These are phyloP conservation scores for Hymenoscyphus albidus DNA, from an alignment of 2,329 filamentous ascomycete genomes.

Conservation along the genomic window DNA sequence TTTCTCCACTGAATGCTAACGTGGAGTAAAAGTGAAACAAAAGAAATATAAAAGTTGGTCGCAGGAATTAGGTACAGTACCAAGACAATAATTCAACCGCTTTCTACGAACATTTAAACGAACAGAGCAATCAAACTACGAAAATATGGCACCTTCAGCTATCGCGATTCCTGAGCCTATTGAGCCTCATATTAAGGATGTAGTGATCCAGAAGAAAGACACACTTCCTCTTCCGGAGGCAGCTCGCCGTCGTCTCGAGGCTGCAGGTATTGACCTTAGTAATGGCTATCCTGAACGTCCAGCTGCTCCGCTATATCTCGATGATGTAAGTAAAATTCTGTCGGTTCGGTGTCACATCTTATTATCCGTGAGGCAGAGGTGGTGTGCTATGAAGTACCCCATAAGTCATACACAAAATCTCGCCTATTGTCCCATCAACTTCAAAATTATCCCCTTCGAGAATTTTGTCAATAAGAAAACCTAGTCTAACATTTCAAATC, in stretches of 20 bases:
- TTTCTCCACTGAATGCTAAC: neutral
- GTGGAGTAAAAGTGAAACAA: slow-evolving; percentile 3
- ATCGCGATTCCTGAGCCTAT: slow-evolving; percentile 46
- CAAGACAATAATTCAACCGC: neutral
- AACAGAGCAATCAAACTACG: neutral
- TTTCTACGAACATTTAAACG: neutral
- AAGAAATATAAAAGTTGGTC: slow-evolving; percentile 3
- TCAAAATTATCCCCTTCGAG: too few species aligned
- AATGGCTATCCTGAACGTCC: slow-evolving; percentile 69
- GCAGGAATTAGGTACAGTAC: neutral
- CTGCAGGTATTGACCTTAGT: slow-evolving; percentile 66
- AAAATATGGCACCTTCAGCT: slow-evolving; percentile 43
- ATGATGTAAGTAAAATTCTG: slow-evolving; percentile 56
- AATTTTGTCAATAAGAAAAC: neutral
- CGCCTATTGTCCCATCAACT: too few species aligned
- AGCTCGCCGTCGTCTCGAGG: slow-evolving; percentile 56
- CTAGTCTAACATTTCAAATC: neutral
- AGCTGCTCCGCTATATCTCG: slow-evolving; percentile 61
- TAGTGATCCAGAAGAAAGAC: slow-evolving; percentile 60
- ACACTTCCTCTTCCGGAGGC: slow-evolving; percentile 57
- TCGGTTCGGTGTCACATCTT: too few species aligned
- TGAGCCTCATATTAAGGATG: slow-evolving; percentile 59
- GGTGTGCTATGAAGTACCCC: too few species aligned
- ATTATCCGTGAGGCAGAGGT: too few species aligned
- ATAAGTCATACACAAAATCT: neutral